phyloP scores from a whole-genome alignment of 768 basidiomycete species.

The Kwoniella europaea region DNA sequence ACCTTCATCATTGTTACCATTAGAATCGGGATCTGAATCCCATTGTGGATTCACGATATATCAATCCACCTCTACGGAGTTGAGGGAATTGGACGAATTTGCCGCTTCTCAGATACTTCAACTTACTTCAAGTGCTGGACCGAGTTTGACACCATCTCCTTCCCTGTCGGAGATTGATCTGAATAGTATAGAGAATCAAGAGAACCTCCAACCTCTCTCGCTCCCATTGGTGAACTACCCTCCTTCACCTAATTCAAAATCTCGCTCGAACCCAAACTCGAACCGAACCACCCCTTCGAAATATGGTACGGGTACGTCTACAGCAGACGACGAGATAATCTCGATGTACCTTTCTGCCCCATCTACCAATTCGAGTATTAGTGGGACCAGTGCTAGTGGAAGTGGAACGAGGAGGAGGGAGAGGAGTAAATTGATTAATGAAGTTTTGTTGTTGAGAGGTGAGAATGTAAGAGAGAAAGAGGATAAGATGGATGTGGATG shows the following conservation, averaged over 20 bases:
- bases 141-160: neutral
- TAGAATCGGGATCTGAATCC: slow-evolving; percentile 7
- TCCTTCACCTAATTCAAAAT: slow-evolving; percentile 10
- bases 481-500: slow-evolving; percentile 20
- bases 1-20: slow-evolving; percentile 4
- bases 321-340: slow-evolving; percentile 17
- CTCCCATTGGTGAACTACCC: slow-evolving; percentile 3
- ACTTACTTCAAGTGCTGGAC: neutral
- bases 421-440: slow-evolving; percentile 32
- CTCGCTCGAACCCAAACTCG: neutral
- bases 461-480: slow-evolving; percentile 12
- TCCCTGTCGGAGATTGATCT: slow-evolving; percentile 7
- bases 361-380: slow-evolving; percentile 5
- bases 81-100: slow-evolving; percentile 5
- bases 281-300: slow-evolving; percentile 16
- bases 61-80: neutral
- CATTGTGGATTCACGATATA: slow-evolving; percentile 24
- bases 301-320: neutral
- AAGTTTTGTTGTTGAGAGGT: slow-evolving; percentile 20
- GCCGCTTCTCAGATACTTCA: slow-evolving; percentile 9
- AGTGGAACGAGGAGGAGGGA: slow-evolving; percentile 24
- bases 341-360: slow-evolving; percentile 23
- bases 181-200: slow-evolving; percentile 35
- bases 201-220: slow-evolving; percentile 39
- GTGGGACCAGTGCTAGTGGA: slow-evolving; percentile 20